These are phyloP conservation scores for Thalassiosira allenii DNA, from an alignment of 352 stramenopile species.

Conservation along the genomic window DNA sequence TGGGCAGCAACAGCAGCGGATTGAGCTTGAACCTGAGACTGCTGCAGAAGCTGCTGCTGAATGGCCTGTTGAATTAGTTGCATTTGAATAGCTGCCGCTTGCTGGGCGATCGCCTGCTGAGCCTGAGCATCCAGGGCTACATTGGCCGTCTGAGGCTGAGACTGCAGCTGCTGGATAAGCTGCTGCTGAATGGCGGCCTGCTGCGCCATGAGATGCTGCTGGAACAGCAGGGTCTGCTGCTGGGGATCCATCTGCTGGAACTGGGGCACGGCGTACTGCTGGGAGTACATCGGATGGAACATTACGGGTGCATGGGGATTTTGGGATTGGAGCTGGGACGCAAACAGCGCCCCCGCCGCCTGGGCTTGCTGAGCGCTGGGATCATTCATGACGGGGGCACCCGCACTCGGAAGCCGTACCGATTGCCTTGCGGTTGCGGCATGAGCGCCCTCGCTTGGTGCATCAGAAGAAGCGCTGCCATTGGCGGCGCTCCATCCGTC, in stretches of 20 bases:
- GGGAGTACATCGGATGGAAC: no score
- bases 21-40: not conserved
- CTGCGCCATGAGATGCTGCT: conserved; percentile 21
- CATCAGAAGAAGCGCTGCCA: no score
- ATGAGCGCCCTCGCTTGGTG: no score
- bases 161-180: conserved; percentile 9
- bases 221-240: conserved; percentile 21
- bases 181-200: conserved; percentile 20
- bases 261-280: no score
- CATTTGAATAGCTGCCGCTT: not conserved
- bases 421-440: no score
- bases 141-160: not conserved
- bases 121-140: not conserved
- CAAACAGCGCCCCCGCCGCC: no score
- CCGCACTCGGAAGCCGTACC: no score
- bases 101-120: not conserved
- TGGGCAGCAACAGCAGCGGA: not conserved
- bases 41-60: conserved; percentile 3
- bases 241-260: conserved; percentile 6
- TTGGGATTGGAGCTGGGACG: no score
- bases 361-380: no score
- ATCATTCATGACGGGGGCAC: no score
- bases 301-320: no score
- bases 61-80: conserved; percentile 1
- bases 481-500: no score